Evolutionary conservation across 768 basidiomycete species (phyloP).

Genomic region (Lactarius deliciosus): DNA sequence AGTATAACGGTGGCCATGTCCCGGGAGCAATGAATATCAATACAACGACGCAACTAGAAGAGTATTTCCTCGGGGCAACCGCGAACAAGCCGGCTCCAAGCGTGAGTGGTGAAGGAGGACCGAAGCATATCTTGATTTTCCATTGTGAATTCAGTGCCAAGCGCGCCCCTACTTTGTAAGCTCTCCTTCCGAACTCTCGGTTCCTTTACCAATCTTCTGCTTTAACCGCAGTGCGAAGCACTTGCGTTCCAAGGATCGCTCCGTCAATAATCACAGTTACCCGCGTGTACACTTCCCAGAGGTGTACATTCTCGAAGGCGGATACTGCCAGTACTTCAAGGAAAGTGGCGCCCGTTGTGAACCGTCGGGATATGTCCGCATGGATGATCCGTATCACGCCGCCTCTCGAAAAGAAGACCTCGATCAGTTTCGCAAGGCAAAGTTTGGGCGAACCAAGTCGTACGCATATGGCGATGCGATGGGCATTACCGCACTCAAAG

Average conservation of each 20-base stretch:
- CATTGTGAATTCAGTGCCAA: constrained; percentile 98
- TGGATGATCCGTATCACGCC: constrained; percentile 91
- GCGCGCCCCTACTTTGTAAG: constrained; percentile 93
- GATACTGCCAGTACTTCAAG: constrained; percentile 87
- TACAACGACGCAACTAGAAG: constrained; percentile 74
- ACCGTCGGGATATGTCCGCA: constrained; percentile 81
- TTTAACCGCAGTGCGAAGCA: constrained; percentile 74
- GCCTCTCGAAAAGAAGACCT: constrained; percentile 80
- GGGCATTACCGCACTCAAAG: constrained; percentile 37
- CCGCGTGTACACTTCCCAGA: constrained; percentile 95
- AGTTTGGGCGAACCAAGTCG: constrained; percentile 87
- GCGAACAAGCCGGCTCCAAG: constrained; percentile 61
- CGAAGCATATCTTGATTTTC: constrained; percentile 88
- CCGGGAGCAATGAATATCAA: constrained; percentile 91
- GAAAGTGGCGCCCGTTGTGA: constrained; percentile 67
- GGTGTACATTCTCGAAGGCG: constrained; percentile 95
- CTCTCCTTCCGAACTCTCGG: constrained; percentile 25
- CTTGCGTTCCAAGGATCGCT: constrained; percentile 85
- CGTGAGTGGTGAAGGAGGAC: constrained; percentile 67
- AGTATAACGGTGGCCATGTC: constrained; percentile 92
- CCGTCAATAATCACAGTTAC: constrained; percentile 84
- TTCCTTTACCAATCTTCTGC: not conserved
- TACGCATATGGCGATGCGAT: constrained; percentile 86
- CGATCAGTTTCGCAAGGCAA: constrained; percentile 86
- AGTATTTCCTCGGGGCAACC: constrained; percentile 64